Base-by-base conservation (phyloP, 192 early-diverging fungal genomes). In the Podila epicladia region DNA sequence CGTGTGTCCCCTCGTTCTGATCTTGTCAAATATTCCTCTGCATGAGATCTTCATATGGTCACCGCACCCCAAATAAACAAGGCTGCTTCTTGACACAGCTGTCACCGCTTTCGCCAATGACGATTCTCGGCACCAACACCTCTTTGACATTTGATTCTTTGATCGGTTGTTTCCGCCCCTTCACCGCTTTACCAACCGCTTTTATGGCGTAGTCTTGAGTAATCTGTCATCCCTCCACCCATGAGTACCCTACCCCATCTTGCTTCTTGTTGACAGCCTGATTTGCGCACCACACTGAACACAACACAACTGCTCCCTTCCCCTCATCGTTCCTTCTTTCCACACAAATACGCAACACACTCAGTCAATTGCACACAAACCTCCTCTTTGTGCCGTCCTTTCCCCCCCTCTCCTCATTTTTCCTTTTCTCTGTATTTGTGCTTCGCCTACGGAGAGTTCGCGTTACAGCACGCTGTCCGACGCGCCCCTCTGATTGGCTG, bases 391-490 rank as follows among this genome's bases (percentile, higher is more conserved):
- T 24, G 7, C 53, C 20, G 22, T 20, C 17, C 17, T 5, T 24
- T 17, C 0, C n/a, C 20, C 9, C 53, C 22, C 22, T n/a, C 53
- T 26, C 53, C 53, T 55, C 24, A 24, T 55, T 55, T 55, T 24
- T 51, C 8, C 11, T 55, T 55, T 55, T 55, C n/a, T 55, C 4
- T n/a, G 20, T 55, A 17, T 55, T 12, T 22, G 53, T 55, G n/a
- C 53, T n/a, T 55, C 24, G 53, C 53, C 53, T 55, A 55, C 53
- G 53, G 51, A 55, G 24, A 26, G 53, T 24, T n/a, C 53, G 53
- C 53, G 53, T 55, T 55, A 22, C 53, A 26, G 53, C 53, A 55
- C 53, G 53, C 20, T 26, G n/a, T 55, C 24, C 53, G 6, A 55
- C 24, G 53, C 53, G n/a, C 5, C 4, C 13, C 19, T 24, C 9